Base-by-base conservation (phyloP, 2,329 filamentous ascomycete species). In the Colletotrichum tabaci region DNA sequence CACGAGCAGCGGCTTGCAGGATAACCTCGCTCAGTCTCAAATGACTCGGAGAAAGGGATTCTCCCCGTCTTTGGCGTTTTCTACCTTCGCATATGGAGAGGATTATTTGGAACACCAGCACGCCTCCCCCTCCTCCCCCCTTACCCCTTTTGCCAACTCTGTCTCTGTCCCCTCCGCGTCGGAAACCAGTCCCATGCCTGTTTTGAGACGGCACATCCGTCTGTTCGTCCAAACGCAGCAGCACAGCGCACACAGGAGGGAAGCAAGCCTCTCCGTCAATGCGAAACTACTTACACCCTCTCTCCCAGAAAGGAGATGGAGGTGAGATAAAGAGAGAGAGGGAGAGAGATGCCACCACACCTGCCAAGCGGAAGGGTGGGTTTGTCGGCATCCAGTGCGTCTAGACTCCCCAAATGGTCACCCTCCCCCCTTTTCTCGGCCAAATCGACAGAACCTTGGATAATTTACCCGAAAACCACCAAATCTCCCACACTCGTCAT, bases 211-310 rank as follows among this genome's bases (percentile, higher is more conserved):
- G 68, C 57, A 71, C 52, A 63, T 67, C 40, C 26, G 26, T 6
- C 26, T 52, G 68, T 71, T 71, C 68, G 62, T 71, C 68, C 68
- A 71, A 71, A 71, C 61, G 57, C 64, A 26, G 57, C 64, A 58
- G 47, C 46, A 62, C 23, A 42, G 53, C 46, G 68, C 49, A 21
- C 15, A n/a, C 42, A 62, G 64, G 64, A 56, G 21, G n/a, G 18
- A 21, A n/a, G 30, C 38, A 71, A 52, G 56, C 64, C 55, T 50
- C 56, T 67, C 15, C 53, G 35, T 58, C 68, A 62, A 67, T 47
- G 68, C 64, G 46, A 47, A 62, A 16, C 50, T 30, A 30, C 26
- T 30, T 30, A 30, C 26, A 30, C 26, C 26, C 26, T 30, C 26
- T 30, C 26, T 30, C 26, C 26, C 26, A 30, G 26, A 30, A 4